Evolutionary conservation across 306 rosid genomes (phyloP), one percentile per base, ranked within the genome.

Genomic region (Fagus sylvatica): DNA sequence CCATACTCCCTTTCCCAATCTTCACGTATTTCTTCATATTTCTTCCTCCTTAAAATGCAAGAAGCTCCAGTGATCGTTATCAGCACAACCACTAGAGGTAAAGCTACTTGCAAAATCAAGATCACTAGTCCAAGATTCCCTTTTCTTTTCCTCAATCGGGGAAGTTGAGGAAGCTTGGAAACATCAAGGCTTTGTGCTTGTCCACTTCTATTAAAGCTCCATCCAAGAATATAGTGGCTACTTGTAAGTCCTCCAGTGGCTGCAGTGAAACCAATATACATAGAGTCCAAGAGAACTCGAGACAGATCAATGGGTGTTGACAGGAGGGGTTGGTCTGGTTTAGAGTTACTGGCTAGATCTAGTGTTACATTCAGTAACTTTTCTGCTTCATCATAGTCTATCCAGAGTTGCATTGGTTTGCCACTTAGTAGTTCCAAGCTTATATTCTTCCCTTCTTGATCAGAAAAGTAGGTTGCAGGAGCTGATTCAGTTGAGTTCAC

Each of bases 1-100:
- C 86, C 86, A 8, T 76, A 73, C 59, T 82, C 82, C 1, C 40
- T 48, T 62, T 85, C 89, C 89, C 86, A 85, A 6, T 69, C 82
- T 72, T 85, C 86, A 0, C 62, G 40, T 7, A 79, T 4, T 22
- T 85, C 89, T 17, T 71, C 76, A 60, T 15, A 75, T 62, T 69
- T 49, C 53, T 49, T 62, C 77, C 80, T 75, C 19, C 74, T 36
- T 28, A 73, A 32, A 28, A 41, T 4, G 65, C 10, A 75, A 79
- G 57, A 6, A 51, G 55, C n/a, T 51, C 17, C 55, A 51, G 13
- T 11, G 13, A 51, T 16, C 19, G 6, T 51, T 51, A 51, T 51
- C 13, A 51, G 55, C 4, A 72, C 40, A 37, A 28, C 22, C 2
- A 15, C 49, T 46, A 19, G 32, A 1, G 7, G 15, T 17, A 41